phyloP scores from a whole-genome alignment of 2,329 filamentous ascomycete genomes.

The Cordyceps cicadae region DNA sequence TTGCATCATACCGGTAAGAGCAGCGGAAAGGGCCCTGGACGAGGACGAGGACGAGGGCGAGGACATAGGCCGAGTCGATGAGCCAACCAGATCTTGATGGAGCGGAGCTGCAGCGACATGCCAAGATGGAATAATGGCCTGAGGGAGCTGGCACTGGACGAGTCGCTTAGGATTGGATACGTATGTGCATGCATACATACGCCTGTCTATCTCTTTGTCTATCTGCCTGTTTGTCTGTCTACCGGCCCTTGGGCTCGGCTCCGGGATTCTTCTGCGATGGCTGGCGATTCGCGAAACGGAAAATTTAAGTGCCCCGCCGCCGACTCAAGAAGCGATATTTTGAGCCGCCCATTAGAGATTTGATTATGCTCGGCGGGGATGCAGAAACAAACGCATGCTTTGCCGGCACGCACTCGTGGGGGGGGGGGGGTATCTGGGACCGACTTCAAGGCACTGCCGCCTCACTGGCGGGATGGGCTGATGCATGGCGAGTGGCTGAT shows the following conservation, averaged over 20 bases:
- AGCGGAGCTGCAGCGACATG: slow-evolving; percentile 23
- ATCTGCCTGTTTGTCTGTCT: background rate
- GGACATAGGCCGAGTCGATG: slow-evolving; percentile 20
- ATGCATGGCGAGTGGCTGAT: slow-evolving; percentile 36
- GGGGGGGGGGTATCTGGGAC: slow-evolving; percentile 34
- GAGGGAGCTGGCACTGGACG: slow-evolving; percentile 35
- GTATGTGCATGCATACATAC: too few relatives aligned
- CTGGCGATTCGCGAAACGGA: slow-evolving; percentile 30
- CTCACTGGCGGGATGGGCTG: slow-evolving; percentile 40
- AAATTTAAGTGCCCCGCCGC: slow-evolving; percentile 13
- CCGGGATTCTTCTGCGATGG: slow-evolving; percentile 36
- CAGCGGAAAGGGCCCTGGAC: slow-evolving; percentile 6
- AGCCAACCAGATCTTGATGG: slow-evolving; percentile 26
- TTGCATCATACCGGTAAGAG: slow-evolving; percentile 14
- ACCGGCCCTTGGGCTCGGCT: slow-evolving; percentile 42
- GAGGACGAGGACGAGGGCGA: background rate
- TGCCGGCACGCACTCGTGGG: slow-evolving; percentile 44
- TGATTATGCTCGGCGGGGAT: slow-evolving; percentile 43
- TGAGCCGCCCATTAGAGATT: slow-evolving; percentile 34
- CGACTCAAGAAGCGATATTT: slow-evolving; percentile 29
- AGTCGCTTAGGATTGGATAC: slow-evolving; percentile 34
- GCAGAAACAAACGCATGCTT: slow-evolving; percentile 47
- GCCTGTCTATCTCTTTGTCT: too few relatives aligned
- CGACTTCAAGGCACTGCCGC: slow-evolving; percentile 31
- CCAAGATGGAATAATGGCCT: slow-evolving; percentile 28